Evolutionary conservation across 2,329 filamentous ascomycete species (phyloP).

Genomic region (Cladosporium sp.): DNA sequence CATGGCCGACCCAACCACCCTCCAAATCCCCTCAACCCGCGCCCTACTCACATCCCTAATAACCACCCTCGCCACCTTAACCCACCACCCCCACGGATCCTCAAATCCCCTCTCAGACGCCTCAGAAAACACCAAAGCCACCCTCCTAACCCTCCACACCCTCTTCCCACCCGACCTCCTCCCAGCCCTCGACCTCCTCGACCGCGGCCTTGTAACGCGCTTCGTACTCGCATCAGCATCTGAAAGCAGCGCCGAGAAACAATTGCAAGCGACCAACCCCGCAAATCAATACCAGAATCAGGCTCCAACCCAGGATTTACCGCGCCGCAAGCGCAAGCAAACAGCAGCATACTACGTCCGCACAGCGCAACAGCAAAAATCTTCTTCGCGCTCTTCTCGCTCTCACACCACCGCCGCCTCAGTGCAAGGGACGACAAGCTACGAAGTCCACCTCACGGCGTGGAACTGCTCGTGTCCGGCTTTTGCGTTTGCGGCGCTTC

Average conservation of each 20-base stretch:
- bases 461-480: constrained; percentile 92
- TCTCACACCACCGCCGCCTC: neutral
- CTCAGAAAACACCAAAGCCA: constrained; percentile 34
- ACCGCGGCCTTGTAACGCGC: constrained; percentile 69
- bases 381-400: constrained; percentile 16
- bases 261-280: too few species aligned
- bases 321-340: neutral
- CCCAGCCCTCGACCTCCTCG: constrained; percentile 83
- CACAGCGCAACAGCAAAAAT: constrained; percentile 51
- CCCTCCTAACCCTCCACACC: constrained; percentile 79
- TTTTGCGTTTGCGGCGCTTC: constrained; percentile 74
- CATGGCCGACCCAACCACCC: neutral
- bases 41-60: constrained; percentile 32
- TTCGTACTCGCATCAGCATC: constrained; percentile 28
- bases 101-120: constrained; percentile 45
- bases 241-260: too few species aligned
- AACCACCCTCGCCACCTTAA: constrained; percentile 30
- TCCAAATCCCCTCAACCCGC: constrained; percentile 20
- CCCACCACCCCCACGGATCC: constrained; percentile 26
- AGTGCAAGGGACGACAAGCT: constrained; percentile 53
- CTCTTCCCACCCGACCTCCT: constrained; percentile 80
- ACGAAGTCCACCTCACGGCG: constrained; percentile 70
- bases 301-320: neutral
- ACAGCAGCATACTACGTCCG: constrained; percentile 59
- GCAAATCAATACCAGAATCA: too few species aligned